Evolutionary conservation across 768 basidiomycete species (phyloP).

Genomic region (Suillus luteus): DNA sequence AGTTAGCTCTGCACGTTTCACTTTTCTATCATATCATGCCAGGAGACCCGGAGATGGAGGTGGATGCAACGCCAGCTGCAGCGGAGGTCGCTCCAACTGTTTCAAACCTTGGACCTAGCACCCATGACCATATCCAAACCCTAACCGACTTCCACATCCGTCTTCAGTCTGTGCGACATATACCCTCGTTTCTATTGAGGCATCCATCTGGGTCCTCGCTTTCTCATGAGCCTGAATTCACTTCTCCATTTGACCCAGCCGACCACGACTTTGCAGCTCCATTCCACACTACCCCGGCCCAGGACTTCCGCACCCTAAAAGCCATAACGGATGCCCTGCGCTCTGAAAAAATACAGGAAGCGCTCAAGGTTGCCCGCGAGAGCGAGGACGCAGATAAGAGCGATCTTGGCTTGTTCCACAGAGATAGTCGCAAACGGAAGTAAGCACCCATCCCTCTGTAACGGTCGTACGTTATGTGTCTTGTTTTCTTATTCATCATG

Average conservation of each 20-base stretch:
- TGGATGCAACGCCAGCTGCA: constrained; percentile 8
- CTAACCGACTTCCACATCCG: constrained; percentile 48
- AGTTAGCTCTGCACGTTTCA: not conserved
- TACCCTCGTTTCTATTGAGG: constrained; percentile 47
- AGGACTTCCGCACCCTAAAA: constrained; percentile 49
- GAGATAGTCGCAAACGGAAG: constrained; percentile 60
- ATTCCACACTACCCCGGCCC: constrained; percentile 30
- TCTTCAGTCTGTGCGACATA: constrained; percentile 46
- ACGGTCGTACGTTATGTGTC: not conserved
- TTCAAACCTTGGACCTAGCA: constrained; percentile 22
- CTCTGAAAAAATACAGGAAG: constrained; percentile 58
- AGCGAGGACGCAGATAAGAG: constrained; percentile 56
- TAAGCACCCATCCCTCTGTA: constrained; percentile 32
- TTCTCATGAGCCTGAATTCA: constrained; percentile 27
- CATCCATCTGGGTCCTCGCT: constrained; percentile 32
- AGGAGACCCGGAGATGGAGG: constrained; percentile 10
- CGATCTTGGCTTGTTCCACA: constrained; percentile 47
- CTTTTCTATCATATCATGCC: not conserved
- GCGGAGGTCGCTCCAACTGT: constrained; percentile 4
- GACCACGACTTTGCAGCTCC: constrained; percentile 32
- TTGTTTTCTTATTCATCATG: not conserved
- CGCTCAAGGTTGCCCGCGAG: constrained; percentile 53
- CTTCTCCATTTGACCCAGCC: constrained; percentile 31
- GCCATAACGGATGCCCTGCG: constrained; percentile 49
- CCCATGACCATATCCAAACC: constrained; percentile 47